Base-by-base conservation (phyloP, 176 grass and related monocot species). In the Oryza brachyantha region DNA sequence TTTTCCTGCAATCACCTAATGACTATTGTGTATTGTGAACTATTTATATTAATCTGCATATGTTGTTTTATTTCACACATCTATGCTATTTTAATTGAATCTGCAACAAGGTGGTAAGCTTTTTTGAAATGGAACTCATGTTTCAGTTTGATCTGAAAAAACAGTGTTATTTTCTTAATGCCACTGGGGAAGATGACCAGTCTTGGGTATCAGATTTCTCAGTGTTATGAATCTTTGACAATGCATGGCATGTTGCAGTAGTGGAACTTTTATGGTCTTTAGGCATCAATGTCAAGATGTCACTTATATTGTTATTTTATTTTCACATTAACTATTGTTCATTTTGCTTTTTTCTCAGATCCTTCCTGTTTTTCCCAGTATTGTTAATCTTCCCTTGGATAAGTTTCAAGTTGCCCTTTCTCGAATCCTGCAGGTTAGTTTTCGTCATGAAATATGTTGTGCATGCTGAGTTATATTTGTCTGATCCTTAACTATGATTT, bases 321-420 rank as follows among this genome's bases (percentile, higher is more conserved):
- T 81, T 68, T 34, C 34, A 66, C 62, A 68, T 66, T 84, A 62
- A 25, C 75, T 62, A 65, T 88, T 62, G 29, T 77, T 88, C 41
- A 26, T 86, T 76, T 41, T 45, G 61, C n/a, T 66, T 77, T 52
- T 74, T 83, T 88, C 54, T 17, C 87, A 94, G 95, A 81, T 97
- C 10, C 61, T 97, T 52, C 85, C 91, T 34, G 43, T 90, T 57
- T 92, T 97, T 60, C 89, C 95, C 46, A 90, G 55, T 79, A 71
- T 94, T 48, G 87, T 97, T 73, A 86, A 90, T 86, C 91, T 92
- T 79, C 87, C 95, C 10, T 68, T 82, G 42, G 91, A 97, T 42
- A 97, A 94, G 82, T 90, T 97, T 79, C 91, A 97, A 90, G 66
- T 65, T 54, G 89, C 87, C 31, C 84, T 97, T 74, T 70, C 91